These are phyloP conservation scores for Dillenia turbinata DNA, from an alignment of 164 flowering plant genomes.

Conservation along the genomic window DNA sequence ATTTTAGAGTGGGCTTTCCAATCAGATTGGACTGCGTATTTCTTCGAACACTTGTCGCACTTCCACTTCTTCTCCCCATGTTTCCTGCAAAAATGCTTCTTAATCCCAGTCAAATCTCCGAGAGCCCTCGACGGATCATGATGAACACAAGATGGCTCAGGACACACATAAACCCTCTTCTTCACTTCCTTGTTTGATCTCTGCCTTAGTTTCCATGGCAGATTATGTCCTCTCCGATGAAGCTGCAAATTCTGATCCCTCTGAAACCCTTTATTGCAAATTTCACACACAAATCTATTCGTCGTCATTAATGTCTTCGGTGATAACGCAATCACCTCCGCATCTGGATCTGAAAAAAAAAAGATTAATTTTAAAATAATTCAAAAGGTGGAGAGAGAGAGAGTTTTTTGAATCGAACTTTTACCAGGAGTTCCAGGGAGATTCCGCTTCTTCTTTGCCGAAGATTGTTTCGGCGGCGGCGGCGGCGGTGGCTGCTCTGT, in stretches of 20 bases:
- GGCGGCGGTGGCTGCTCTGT: slow-evolving; percentile 2
- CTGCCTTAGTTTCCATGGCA: slow-evolving; percentile 73
- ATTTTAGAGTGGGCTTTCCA: slow-evolving; percentile 70
- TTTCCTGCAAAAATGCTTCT: slow-evolving; percentile 65
- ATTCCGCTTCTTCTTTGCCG: slow-evolving; percentile 48
- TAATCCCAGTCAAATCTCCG: slow-evolving; percentile 70
- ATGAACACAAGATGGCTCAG: slow-evolving; percentile 56
- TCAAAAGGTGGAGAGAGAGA: not conserved
- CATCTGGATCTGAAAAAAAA: not conserved
- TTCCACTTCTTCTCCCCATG: slow-evolving; percentile 80
- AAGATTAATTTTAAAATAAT: slow-evolving; percentile 6
- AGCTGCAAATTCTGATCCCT: slow-evolving; percentile 49
- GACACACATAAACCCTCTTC: slow-evolving; percentile 65
- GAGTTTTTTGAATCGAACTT: not conserved
- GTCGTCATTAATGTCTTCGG: slow-evolving; percentile 63
- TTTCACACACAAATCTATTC: slow-evolving; percentile 50
- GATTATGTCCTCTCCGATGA: slow-evolving; percentile 65
- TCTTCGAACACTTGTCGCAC: slow-evolving; percentile 67
- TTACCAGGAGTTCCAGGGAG: slow-evolving; percentile 79
- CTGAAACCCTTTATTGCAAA: no score
- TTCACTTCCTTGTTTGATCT: slow-evolving; percentile 48
- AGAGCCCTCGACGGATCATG: slow-evolving; percentile 60
- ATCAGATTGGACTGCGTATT: slow-evolving; percentile 67
- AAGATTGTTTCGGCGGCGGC: slow-evolving; percentile 24
- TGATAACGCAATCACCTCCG: slow-evolving; percentile 40